Conservation (phyloP, 768 basidiomycete genomes). For the Naganishia randhawae region DNA sequence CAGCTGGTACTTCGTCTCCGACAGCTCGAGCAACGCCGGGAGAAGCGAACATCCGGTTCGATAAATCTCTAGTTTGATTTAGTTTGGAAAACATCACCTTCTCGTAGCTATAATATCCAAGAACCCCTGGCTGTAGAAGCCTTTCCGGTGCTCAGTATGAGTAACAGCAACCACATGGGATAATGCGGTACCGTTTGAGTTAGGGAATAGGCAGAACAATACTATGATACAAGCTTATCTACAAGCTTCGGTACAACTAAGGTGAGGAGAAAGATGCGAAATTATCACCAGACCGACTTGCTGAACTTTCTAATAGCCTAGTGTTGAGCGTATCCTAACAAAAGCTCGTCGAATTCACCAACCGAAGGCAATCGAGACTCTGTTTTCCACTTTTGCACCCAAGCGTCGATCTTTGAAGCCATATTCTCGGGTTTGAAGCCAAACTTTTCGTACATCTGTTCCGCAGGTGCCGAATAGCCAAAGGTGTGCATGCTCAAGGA, state of each 20-base stretch:
- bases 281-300: neutral
- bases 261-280: neutral
- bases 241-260: neutral
- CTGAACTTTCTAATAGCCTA: neutral
- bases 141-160: too few species aligned
- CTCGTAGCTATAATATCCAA: too few species aligned
- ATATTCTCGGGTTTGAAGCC: constrained; percentile 46
- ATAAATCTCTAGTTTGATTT: too few species aligned
- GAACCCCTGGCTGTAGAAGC: too few species aligned
- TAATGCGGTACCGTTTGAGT: too few species aligned
- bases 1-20: too few species aligned
- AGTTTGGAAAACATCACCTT: too few species aligned
- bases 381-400: constrained; percentile 23
- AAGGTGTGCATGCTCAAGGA: constrained; percentile 47
- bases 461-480: constrained; percentile 45
- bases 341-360: constrained; percentile 47
- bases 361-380: constrained; percentile 29
- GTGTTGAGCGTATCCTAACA: constrained; percentile 29
- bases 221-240: neutral
- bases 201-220: too few species aligned
- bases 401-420: constrained; percentile 37
- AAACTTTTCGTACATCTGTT: constrained; percentile 44
- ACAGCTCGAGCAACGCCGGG: too few species aligned
- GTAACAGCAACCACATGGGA: too few species aligned
- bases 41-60: too few species aligned